Conservation (phyloP, 2,329 filamentous ascomycete species). For the Fusarium neocosmosporiellum region DNA sequence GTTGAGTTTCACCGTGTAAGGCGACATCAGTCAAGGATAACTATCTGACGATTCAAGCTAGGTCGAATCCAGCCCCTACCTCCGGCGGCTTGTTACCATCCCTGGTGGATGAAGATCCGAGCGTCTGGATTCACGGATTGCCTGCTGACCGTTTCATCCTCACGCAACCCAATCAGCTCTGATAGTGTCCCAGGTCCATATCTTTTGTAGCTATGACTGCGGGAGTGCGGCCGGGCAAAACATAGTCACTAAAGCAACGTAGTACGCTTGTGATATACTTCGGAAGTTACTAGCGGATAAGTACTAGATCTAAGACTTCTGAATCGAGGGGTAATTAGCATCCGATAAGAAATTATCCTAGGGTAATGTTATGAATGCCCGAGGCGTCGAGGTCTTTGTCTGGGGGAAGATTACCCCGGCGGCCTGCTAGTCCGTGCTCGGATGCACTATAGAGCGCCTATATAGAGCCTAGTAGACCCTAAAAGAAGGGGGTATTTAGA, state of each 20-base stretch:
- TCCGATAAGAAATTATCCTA: slow-evolving; percentile 19
- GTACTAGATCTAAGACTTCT: slow-evolving; percentile 1
- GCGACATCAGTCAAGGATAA: neutral
- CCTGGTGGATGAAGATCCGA: neutral
- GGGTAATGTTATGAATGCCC: slow-evolving; percentile 9
- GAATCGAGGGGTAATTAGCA: slow-evolving; percentile 14
- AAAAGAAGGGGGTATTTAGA: neutral
- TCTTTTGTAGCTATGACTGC: slow-evolving; percentile 15
- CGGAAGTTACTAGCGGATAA: neutral
- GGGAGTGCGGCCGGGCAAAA: slow-evolving; percentile 14
- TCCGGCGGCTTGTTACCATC: neutral
- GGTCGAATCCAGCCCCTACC: neutral
- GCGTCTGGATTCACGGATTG: neutral
- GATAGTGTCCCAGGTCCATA: slow-evolving; percentile 12
- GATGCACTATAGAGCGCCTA: neutral
- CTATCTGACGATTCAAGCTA: neutral
- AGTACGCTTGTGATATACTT: slow-evolving; percentile 12
- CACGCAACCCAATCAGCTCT: neutral
- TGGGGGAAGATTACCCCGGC: slow-evolving; percentile 6
- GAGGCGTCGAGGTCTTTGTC: slow-evolving; percentile 8
- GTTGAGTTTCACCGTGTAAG: neutral
- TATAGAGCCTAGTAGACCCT: neutral
- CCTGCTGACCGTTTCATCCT: neutral
- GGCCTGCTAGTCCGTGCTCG: neutral
- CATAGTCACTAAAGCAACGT: slow-evolving; percentile 19